phyloP scores from a whole-genome alignment of 2,329 filamentous ascomycete genomes.

The Xylaria sp. region DNA sequence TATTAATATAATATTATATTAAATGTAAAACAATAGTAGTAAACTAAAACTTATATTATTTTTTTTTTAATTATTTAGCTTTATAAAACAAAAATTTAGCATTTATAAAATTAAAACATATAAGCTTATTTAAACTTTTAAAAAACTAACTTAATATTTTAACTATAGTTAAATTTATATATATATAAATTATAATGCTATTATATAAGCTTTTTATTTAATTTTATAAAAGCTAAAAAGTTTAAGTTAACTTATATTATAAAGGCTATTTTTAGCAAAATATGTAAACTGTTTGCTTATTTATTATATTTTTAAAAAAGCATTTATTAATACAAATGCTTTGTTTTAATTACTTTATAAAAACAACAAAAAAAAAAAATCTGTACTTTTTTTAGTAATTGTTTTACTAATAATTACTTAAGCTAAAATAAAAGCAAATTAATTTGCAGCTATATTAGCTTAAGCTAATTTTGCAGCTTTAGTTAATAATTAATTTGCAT shows the following conservation, averaged over 20 bases:
- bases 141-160: slow-evolving; percentile 11
- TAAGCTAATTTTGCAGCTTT: no score
- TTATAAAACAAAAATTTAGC: slow-evolving; percentile 1
- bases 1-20: background rate
- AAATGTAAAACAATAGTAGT: slow-evolving; percentile 1
- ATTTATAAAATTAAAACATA: slow-evolving; percentile 18
- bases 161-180: background rate
- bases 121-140: background rate
- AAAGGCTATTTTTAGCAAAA: background rate
- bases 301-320: background rate
- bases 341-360: background rate
- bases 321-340: background rate
- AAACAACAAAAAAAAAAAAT: background rate
- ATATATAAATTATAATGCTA: slow-evolving; percentile 7
- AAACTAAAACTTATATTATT: background rate
- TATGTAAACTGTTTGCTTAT: background rate
- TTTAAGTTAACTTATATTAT: background rate
- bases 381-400: background rate
- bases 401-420: background rate
- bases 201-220: slow-evolving; percentile 1
- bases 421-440: no score
- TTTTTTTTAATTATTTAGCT: background rate
- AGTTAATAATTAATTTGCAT: no score
- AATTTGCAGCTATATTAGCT: no score
- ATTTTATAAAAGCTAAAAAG: slow-evolving; percentile 1